Conservation (phyloP, 345 rosid genomes). For the Lepidium africanum region DNA sequence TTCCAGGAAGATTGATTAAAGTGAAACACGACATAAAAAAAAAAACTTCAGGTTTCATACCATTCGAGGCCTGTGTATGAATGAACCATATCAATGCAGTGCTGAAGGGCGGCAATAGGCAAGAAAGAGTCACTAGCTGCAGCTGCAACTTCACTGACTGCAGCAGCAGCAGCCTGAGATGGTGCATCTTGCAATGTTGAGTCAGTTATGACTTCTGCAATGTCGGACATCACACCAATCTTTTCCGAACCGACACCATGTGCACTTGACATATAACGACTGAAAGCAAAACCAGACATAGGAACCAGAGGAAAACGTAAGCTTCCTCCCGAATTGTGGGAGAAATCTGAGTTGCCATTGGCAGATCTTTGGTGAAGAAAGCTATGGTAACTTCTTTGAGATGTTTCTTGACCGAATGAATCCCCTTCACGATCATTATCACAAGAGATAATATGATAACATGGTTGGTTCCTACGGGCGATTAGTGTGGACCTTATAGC, state of each 20-base stretch:
- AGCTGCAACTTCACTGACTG: conserved; percentile 55
- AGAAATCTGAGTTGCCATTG: conserved; percentile 22
- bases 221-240: conserved; percentile 39
- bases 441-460: conserved; percentile 33
- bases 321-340: conserved; percentile 20
- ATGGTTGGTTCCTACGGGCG: conserved; percentile 30
- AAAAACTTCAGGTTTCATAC: conserved; percentile 23
- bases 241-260: conserved; percentile 39
- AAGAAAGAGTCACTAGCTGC: conserved; percentile 68
- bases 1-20: neutral
- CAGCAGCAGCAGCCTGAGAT: conserved; percentile 44
- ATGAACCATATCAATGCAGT: conserved; percentile 60
- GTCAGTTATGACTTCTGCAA: conserved; percentile 46
- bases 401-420: conserved; percentile 18
- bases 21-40: neutral
- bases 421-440: conserved; percentile 30
- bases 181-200: conserved; percentile 40
- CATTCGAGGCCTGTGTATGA: conserved; percentile 56
- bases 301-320: conserved; percentile 26
- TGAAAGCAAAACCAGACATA: conserved; percentile 30
- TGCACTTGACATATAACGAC: conserved; percentile 53
- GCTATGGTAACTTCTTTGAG: conserved; percentile 27
- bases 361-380: conserved; percentile 31
- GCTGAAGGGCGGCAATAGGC: conserved; percentile 64
- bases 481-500: conserved; percentile 37